Base-by-base conservation (phyloP, 257 asterid genomes). In the Osmanthus fragrans region DNA sequence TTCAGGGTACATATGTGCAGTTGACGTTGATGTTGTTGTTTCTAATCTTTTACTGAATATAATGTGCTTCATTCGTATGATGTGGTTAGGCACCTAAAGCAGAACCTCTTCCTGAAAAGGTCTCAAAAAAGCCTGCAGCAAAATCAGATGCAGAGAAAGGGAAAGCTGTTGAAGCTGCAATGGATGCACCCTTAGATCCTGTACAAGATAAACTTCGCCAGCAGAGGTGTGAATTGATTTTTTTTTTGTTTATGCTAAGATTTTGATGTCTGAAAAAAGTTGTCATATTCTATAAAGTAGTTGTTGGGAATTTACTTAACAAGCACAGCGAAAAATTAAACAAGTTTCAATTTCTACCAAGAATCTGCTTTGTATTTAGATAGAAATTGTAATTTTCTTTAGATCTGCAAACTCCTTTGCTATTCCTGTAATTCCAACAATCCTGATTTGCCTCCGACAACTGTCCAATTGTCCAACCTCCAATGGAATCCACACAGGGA, bases 151-250 rank as follows among this genome's bases (percentile, higher is more conserved):
- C 89, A 45, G 89, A 89, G 90, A 89, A 92, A 81, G 93, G 82
- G 77, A 87, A 90, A 80, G 89, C 81, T 56, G 88, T 73, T 47
- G 94, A 87, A 87, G 83, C 77, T 42, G 74, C 77, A 16, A 79
- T 74, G 73, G 92, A 80, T 79, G 94, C 73, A 71, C 92, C 94
- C 19, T 75, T 92, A 77, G 97, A 96, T 85, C 96, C 99, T 71
- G 19, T 86, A 19, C 92, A 88, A 80, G 98, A 94, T 82, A 96
- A 96, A 82, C 96, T 96, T 82, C 97, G 91, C 76, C 97, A 91
- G 80, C 99, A 94, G 83, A 89, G 98, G 97, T 93, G 64, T 5
- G 78, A 4, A 33, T 15, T 29, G 74, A 71, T 47, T 19, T 73
- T 47, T 19, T 73, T 77, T 75, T 78, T 70, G 25, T 19, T n/a